These are phyloP conservation scores for Krasilnikovozyma curviuscula DNA, from an alignment of 768 basidiomycete genomes.

Conservation along the genomic window DNA sequence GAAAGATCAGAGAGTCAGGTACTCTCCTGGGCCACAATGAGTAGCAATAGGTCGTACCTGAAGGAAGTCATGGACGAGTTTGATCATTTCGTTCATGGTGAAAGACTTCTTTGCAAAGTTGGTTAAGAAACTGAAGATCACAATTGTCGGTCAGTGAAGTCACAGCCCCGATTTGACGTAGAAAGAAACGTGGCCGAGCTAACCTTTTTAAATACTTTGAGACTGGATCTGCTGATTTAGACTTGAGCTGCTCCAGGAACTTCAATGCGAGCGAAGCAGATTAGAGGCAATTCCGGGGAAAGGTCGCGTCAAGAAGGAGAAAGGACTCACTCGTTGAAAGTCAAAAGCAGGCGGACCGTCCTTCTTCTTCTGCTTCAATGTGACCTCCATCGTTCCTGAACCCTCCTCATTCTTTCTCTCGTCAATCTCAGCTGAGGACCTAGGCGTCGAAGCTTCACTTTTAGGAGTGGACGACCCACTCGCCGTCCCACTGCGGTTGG, in stretches of 20 bases:
- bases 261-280: not conserved
- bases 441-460: too few relatives aligned
- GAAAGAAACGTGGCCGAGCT: slow-evolving; percentile 23
- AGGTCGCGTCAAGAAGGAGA: not conserved
- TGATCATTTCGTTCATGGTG: slow-evolving; percentile 80
- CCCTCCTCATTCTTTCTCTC: not conserved
- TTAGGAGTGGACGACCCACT: too few relatives aligned
- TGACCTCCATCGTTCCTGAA: not conserved
- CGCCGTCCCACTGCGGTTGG: too few relatives aligned
- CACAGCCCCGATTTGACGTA: not conserved
- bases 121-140: slow-evolving; percentile 54
- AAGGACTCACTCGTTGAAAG: slow-evolving; percentile 1
- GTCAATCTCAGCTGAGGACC: not conserved
- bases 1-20: not conserved
- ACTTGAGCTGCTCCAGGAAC: slow-evolving; percentile 88
- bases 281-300: not conserved
- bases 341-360: slow-evolving; percentile 3
- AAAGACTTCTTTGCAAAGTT: slow-evolving; percentile 85
- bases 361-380: not conserved
- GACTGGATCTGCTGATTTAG: slow-evolving; percentile 68
- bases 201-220: slow-evolving; percentile 90
- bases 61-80: slow-evolving; percentile 85
- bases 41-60: slow-evolving; percentile 34
- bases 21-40: not conserved
- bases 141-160: not conserved